These are phyloP conservation scores for Chionographis japonica DNA, from an alignment of 106 monocot genomes.

Conservation along the genomic window DNA sequence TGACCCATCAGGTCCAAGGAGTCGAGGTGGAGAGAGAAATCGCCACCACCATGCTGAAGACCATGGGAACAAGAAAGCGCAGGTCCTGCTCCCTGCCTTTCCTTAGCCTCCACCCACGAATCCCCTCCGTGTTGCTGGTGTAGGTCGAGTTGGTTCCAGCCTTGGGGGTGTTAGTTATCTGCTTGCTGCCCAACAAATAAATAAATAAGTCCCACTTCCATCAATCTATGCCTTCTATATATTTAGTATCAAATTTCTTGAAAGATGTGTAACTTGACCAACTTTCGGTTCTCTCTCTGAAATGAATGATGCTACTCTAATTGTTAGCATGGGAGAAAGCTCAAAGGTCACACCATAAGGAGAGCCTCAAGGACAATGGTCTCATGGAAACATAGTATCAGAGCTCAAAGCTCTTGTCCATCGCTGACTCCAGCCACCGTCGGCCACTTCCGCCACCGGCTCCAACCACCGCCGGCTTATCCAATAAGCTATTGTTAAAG, in stretches of 20 bases:
- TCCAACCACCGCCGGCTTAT: too few relatives aligned
- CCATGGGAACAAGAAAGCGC: constrained; percentile 5
- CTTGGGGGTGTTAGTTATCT: constrained; percentile 10
- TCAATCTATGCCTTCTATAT: not conserved
- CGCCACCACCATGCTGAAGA: constrained; percentile 12
- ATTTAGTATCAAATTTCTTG: not conserved
- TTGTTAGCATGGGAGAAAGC: too few relatives aligned
- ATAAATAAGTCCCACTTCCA: not conserved
- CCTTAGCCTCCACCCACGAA: constrained; percentile 12
- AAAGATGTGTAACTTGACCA: not conserved
- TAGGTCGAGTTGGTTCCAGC: constrained; percentile 9
- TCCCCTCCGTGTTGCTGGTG: constrained; percentile 19
- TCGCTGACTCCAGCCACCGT: too few relatives aligned
- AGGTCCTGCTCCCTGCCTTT: constrained; percentile 2
- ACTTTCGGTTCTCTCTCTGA: too few relatives aligned
- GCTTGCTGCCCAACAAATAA: constrained; percentile 21
- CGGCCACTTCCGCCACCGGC: too few relatives aligned
- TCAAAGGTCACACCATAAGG: too few relatives aligned
- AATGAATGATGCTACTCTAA: too few relatives aligned
- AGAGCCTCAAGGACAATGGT: too few relatives aligned
- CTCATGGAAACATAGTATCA: too few relatives aligned
- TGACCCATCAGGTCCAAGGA: constrained; percentile 18
- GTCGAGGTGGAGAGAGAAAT: not conserved
- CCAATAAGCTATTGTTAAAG: too few relatives aligned
- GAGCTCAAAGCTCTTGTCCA: too few relatives aligned